Evolutionary conservation across 2,329 filamentous ascomycete species (phyloP), one percentile per base, ranked within the genome.

Genomic region (Pyrenochaeta sp.): DNA sequence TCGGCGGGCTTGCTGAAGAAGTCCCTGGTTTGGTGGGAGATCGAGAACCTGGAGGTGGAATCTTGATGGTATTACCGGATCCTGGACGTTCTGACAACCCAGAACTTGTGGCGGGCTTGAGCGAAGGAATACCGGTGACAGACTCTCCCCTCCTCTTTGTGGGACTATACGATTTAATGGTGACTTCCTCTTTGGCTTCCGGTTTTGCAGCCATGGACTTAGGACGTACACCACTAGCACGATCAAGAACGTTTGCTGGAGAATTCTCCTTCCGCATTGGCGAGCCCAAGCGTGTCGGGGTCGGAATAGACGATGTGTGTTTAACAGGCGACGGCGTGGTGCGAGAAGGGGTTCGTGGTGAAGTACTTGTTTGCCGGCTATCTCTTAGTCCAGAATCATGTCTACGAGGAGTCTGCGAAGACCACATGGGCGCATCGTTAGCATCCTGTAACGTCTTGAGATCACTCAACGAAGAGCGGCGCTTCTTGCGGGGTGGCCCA

Each of bases 381-480:
- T 71, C 68, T 13, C 56, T 65, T 27, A 68, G 53, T 8, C 62
- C 53, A 44, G 70, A 68, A 10, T 73, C 72, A 19, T 65, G 63
- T 51, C 66, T 66, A 43, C 67, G 72, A 61, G 76, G 75, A 65
- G 74, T 76, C 68, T 77, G 72, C 43, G 76, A 71, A 43, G 73
- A 75, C 76, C 75, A 78, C 59, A 67, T 67, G 47, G 76, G 75
- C 37, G 72, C 67, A 61, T 77, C 62, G 55, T 88, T 63, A 71
- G 73, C 83, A 54, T 86, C 83, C 78, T 94, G 88, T 19, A 91
- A 81, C 54, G 82, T 84, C 66, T 88, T 90, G 47, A 98, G 83
- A 75, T 98, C 94, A 4, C 93, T 97, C 42, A 98, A 80, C 27
- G 93, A 97, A 79, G 93, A 97, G 73, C 94, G 89, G 54, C 94